phyloP scores from a whole-genome alignment of 768 basidiomycete species.

The Paxillus involutus region DNA sequence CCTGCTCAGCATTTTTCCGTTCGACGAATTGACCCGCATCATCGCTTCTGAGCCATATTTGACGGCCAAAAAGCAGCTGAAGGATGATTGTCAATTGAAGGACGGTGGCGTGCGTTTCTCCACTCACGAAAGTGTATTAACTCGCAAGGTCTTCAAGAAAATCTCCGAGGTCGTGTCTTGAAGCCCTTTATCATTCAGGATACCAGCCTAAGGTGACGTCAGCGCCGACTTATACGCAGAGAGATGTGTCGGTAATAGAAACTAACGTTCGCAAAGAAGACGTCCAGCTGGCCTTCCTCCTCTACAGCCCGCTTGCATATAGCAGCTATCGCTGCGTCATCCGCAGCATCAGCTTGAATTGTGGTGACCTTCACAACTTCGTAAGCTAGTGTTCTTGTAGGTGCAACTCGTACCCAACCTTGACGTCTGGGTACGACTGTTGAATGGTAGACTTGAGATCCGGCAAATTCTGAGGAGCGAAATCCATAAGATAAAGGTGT shows the following conservation, averaged over 20 bases:
- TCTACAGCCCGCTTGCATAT: slow-evolving; percentile 71
- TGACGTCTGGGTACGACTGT: slow-evolving; percentile 71
- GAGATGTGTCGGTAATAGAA: neutral
- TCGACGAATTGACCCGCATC: slow-evolving; percentile 60
- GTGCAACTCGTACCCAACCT: slow-evolving; percentile 42
- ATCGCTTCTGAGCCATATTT: slow-evolving; percentile 87
- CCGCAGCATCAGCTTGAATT: slow-evolving; percentile 80
- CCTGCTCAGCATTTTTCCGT: slow-evolving; percentile 65
- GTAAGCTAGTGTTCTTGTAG: slow-evolving; percentile 10
- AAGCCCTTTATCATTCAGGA: slow-evolving; percentile 46
- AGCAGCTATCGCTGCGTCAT: slow-evolving; percentile 63
- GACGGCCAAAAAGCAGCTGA: slow-evolving; percentile 84
- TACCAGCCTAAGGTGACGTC: slow-evolving; percentile 56
- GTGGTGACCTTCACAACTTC: slow-evolving; percentile 65
- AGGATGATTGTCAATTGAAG: slow-evolving; percentile 1
- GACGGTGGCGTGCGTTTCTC: slow-evolving; percentile 1
- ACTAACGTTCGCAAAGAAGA: slow-evolving; percentile 92
- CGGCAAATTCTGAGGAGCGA: slow-evolving; percentile 63
- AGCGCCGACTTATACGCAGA: neutral
- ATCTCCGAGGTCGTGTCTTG: slow-evolving; percentile 56
- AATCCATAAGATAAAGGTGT: slow-evolving; percentile 78
- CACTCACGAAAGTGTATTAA: slow-evolving; percentile 68
- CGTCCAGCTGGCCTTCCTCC: slow-evolving; percentile 86
- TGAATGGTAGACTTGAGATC: slow-evolving; percentile 69
- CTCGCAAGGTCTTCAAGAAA: slow-evolving; percentile 75